Percentiles rank a stretch among this genome's conserved stretches.
Evolutionary conservation across 371 early-diverging fungal species (phyloP).

Genomic region (Lichtheimia ramosa): DNA sequence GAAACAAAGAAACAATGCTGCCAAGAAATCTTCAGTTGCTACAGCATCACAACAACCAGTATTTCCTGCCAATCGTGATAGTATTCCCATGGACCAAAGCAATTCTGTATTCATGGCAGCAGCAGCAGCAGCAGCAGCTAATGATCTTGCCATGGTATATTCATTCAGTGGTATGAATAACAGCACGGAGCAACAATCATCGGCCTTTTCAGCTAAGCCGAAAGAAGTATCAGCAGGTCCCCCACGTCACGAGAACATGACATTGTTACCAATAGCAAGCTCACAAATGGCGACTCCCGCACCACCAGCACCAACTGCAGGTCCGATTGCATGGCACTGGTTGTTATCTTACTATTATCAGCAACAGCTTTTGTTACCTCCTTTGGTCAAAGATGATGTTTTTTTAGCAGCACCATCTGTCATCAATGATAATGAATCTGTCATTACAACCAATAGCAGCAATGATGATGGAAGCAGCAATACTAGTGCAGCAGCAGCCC

Average conservation of each 20-base stretch:
- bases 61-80: neutral
- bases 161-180: no score
- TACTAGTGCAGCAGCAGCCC: neutral
- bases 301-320: neutral
- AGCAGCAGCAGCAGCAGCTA: no score
- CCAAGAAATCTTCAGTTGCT: no score
- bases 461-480: constrained; percentile 2
- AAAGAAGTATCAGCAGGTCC: constrained; percentile 27
- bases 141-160: no score
- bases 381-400: constrained; percentile 22
- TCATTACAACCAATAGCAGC: constrained; percentile 9
- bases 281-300: constrained; percentile 12
- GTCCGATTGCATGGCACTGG: constrained; percentile 13
- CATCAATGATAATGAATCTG: constrained; percentile 15
- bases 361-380: constrained; percentile 10
- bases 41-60: neutral
- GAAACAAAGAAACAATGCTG: neutral
- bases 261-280: constrained; percentile 18
- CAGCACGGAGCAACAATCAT: no score
- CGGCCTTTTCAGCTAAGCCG: constrained; percentile 13
- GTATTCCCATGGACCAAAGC: neutral
- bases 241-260: constrained; percentile 25
- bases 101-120: no score
- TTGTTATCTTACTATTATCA: constrained; percentile 18
- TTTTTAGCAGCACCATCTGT: constrained; percentile 12